These are phyloP conservation scores for Hypoxylon fragiforme DNA, from an alignment of 495 filamentous ascomycete genomes.

Conservation along the genomic window DNA sequence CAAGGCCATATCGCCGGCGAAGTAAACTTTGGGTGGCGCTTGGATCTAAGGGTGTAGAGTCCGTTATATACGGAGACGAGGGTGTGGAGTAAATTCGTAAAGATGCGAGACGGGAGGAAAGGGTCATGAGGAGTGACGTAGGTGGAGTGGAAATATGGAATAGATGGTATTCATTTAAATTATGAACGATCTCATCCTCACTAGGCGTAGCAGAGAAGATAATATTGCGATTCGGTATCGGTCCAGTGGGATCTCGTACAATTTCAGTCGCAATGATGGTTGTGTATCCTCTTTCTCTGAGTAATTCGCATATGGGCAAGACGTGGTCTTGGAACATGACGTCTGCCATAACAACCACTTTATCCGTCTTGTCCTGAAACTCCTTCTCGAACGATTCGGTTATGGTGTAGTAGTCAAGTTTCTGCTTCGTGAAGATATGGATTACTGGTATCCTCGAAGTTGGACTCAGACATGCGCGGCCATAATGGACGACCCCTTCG, in stretches of 20 bases:
- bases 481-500: slow-evolving; percentile 93
- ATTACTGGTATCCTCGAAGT: slow-evolving; percentile 87
- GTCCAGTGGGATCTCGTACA: slow-evolving; percentile 75
- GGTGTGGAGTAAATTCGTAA: slow-evolving; percentile 76
- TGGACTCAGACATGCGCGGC: slow-evolving; percentile 87
- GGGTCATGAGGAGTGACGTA: slow-evolving; percentile 79
- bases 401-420: slow-evolving; percentile 61
- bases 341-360: slow-evolving; percentile 84
- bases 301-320: slow-evolving; percentile 28
- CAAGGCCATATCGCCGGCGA: slow-evolving; percentile 81
- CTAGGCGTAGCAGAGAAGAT: slow-evolving; percentile 1
- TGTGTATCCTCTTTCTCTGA: slow-evolving; percentile 61
- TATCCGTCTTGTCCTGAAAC: slow-evolving; percentile 64
- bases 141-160: slow-evolving; percentile 92
- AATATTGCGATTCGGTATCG: slow-evolving; percentile 79
- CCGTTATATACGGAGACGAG: slow-evolving; percentile 50
- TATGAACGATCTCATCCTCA: slow-evolving; percentile 24
- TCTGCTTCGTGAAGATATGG: slow-evolving; percentile 81
- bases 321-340: slow-evolving; percentile 81
- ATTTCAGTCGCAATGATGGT: slow-evolving; percentile 70
- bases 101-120: slow-evolving; percentile 76
- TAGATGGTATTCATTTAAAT: slow-evolving; percentile 70
- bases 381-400: slow-evolving; percentile 66
- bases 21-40: slow-evolving; percentile 56
- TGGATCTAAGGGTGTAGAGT: slow-evolving; percentile 45